Evolutionary conservation across 805 yeast genomes (phyloP).

Genomic region (Yarrowia keelungensis): DNA sequence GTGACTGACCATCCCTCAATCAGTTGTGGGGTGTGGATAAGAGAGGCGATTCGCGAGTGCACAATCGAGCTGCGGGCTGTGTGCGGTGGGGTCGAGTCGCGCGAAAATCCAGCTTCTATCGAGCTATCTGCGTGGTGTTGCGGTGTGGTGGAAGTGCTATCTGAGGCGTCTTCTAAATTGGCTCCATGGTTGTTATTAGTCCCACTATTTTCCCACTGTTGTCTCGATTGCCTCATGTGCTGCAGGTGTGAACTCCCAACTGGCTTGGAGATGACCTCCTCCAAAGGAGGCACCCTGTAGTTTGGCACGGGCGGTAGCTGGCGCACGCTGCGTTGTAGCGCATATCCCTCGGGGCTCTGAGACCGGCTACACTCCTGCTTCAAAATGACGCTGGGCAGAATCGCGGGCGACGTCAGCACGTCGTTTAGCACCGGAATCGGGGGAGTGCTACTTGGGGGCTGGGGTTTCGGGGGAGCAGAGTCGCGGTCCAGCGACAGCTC

Average conservation of each 20-base stretch:
- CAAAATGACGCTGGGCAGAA: slow-evolving; percentile 26
- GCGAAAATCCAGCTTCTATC: too few relatives aligned
- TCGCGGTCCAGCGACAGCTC: slow-evolving; percentile 29
- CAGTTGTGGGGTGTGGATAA: slow-evolving; percentile 26
- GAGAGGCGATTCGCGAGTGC: slow-evolving; percentile 25
- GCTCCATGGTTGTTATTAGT: neutral
- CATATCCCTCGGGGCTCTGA: slow-evolving; percentile 39
- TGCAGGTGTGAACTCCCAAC: slow-evolving; percentile 20
- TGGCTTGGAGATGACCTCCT: neutral
- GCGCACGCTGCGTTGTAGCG: slow-evolving; percentile 11
- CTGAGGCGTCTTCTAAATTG: neutral
- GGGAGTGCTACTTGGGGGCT: neutral
- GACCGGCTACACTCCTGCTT: slow-evolving; percentile 37
- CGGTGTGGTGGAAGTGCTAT: neutral
- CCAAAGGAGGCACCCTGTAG: slow-evolving; percentile 9
- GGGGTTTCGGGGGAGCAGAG: neutral
- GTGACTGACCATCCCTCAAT: slow-evolving; percentile 31
- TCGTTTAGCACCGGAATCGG: neutral
- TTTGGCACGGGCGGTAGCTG: slow-evolving; percentile 19
- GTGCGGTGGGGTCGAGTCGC: neutral
- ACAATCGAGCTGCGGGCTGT: slow-evolving; percentile 12
- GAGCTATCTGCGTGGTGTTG: neutral
- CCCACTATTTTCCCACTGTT: neutral
- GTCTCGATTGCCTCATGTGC: slow-evolving; percentile 2
- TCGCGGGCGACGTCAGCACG: slow-evolving; percentile 28